Percentiles rank a stretch among this genome's conserved stretches.
phyloP scores from a whole-genome alignment of 2,329 filamentous ascomycete genomes.

The Pseudogymnoascus sp. region DNA sequence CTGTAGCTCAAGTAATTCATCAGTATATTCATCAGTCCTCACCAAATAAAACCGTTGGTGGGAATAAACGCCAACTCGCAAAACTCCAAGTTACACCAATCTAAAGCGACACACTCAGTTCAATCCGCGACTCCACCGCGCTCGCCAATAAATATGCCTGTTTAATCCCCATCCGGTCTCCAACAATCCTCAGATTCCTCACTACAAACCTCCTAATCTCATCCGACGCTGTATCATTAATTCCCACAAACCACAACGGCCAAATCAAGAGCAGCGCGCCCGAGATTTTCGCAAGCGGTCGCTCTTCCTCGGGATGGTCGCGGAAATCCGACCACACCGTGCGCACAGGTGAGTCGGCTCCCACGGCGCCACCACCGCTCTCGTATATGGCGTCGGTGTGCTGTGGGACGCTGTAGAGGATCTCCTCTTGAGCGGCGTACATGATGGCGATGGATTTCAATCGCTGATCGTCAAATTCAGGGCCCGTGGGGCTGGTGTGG shows the following conservation, averaged over 20 bases:
- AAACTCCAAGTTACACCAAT: neutral
- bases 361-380: neutral
- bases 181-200: slow-evolving; percentile 18
- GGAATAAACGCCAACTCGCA: neutral
- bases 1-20: neutral
- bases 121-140: slow-evolving; percentile 8
- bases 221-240: slow-evolving; percentile 13
- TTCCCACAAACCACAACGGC: slow-evolving; percentile 23
- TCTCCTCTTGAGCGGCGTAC: slow-evolving; percentile 15
- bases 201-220: slow-evolving; percentile 16
- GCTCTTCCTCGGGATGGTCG: neutral
- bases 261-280: slow-evolving; percentile 23
- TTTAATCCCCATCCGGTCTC: slow-evolving; percentile 18
- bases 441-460: slow-evolving; percentile 18
- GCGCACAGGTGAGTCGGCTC: neutral
- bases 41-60: neutral
- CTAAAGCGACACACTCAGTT: neutral
- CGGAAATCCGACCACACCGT: neutral
- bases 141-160: slow-evolving; percentile 20
- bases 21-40: neutral
- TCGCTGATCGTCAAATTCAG: slow-evolving; percentile 19
- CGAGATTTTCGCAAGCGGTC: slow-evolving; percentile 12
- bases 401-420: slow-evolving; percentile 20
- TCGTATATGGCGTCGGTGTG: slow-evolving; percentile 9
- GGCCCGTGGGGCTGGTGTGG: slow-evolving; percentile 14